Evolutionary conservation across 331 rosid genomes (phyloP).

Genomic region (Phaseolus coccineus): DNA sequence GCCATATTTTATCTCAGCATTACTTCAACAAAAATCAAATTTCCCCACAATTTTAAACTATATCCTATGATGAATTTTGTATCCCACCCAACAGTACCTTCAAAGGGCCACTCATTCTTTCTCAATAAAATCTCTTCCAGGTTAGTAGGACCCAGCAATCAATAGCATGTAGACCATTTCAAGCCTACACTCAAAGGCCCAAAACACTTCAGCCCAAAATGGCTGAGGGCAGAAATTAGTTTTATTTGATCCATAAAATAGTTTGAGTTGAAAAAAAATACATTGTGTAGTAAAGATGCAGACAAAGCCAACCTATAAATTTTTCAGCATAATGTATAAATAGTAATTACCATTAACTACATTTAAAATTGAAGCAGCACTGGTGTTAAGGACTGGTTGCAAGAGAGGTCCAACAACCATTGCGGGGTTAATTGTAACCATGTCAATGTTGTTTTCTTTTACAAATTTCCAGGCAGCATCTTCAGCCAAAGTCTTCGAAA

Average conservation of each 20-base stretch:
- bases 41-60: background rate
- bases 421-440: conserved; percentile 31
- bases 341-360: conserved; percentile 58
- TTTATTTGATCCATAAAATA: conserved; percentile 7
- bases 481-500: conserved; percentile 83
- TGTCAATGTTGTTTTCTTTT: conserved; percentile 69
- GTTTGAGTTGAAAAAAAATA: background rate
- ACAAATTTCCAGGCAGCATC: conserved; percentile 82
- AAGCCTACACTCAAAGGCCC: background rate
- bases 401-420: conserved; percentile 31
- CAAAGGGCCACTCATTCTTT: too few species aligned
- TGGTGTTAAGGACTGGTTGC: conserved; percentile 60
- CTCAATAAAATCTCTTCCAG: too few species aligned
- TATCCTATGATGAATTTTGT: too few species aligned
- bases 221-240: background rate
- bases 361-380: conserved; percentile 63
- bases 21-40: background rate
- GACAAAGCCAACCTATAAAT: background rate
- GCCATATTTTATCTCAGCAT: background rate
- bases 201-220: too few species aligned
- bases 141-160: too few species aligned
- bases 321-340: background rate
- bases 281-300: background rate
- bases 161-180: too few species aligned
- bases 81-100: too few species aligned